Base-by-base conservation (phyloP, 2,329 filamentous ascomycete genomes). In the Pseudogymnoascus sp. region DNA sequence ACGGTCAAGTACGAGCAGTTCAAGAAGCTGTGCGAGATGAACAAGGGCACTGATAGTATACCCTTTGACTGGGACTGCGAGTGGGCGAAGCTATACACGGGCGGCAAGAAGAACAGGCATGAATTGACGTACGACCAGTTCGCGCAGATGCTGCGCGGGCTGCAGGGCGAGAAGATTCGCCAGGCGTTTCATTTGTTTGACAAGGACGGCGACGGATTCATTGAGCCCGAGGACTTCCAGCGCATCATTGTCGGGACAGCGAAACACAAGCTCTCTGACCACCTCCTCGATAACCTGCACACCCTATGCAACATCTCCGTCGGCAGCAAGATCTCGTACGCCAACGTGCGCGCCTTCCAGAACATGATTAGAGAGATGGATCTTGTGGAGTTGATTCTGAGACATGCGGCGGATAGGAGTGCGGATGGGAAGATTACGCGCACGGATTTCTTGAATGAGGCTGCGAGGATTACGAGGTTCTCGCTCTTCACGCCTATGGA, bases 321-420 rank as follows among this genome's bases (percentile, higher is more conserved):
- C 35, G 87, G 91, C 65, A 94, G 86, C 79, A 96, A 95, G 78
- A 94, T 99, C 69, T 97, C 92, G 5, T 99, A 99, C 73, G 92
- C 94, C 74, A 97, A 96, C 73, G 94, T 99, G 33, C 87, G 94
- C 67, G 94, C 94, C 37, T 99, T 99, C 79, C 92, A 96, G 79
- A 99, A 99, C 74, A 87, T 99, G 76, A 93, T 99, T 69, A 87
- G 89, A 71, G 92, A 97, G 77, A 97, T 99, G 90, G 94, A 99
- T 71, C 83, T 97, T 70, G 90, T 97, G 59, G 94, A 99, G 79
- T 80, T 96, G 67, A 92, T 99, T 72, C 84, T 99, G 66, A 87
- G 91, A 68, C 91, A 91, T 71, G 94, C 94, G 37, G 89, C 91
- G 66, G 78, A 80, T 69, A 92, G 92, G 78, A 95, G 90, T 74